phyloP scores from a whole-genome alignment of 116 monocot species.

The Trichopus zeylanicus region DNA sequence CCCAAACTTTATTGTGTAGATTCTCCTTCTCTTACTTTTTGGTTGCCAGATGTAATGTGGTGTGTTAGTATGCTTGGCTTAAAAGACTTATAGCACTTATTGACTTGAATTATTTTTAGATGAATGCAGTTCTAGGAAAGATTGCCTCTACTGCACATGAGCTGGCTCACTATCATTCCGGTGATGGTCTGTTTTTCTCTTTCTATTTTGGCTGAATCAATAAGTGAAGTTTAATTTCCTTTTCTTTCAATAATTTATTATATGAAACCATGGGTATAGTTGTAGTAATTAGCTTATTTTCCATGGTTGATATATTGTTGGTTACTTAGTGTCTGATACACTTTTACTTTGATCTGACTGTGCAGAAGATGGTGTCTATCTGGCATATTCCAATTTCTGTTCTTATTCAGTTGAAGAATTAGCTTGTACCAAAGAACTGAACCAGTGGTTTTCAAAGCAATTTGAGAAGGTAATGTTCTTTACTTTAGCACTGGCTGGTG shows the following conservation, averaged over 20 bases:
- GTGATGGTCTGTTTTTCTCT: conserved; percentile 40
- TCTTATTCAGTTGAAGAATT: conserved; percentile 63
- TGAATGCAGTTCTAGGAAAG: conserved; percentile 94
- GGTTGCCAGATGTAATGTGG: background rate
- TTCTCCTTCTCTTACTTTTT: background rate
- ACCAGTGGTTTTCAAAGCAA: conserved; percentile 91
- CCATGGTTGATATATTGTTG: conserved; percentile 1
- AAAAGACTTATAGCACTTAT: background rate
- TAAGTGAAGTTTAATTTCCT: background rate
- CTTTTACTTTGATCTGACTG: conserved; percentile 1
- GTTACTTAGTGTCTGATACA: background rate
- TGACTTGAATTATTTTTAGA: conserved; percentile 30
- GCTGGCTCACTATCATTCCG: conserved; percentile 85
- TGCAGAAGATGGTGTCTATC: conserved; percentile 77
- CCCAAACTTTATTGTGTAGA: background rate
- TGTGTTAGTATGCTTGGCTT: background rate
- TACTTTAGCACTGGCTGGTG: background rate
- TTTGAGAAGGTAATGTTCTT: conserved; percentile 64
- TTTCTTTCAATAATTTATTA: background rate
- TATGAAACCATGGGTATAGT: too few relatives aligned
- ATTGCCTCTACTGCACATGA: conserved; percentile 81
- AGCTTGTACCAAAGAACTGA: conserved; percentile 83
- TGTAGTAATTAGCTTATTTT: background rate
- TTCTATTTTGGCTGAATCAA: background rate
- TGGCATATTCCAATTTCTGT: conserved; percentile 80